Conservation (phyloP, 1,284 basidiomycete species). For the Cutaneotrichosporon cavernicola region DNA sequence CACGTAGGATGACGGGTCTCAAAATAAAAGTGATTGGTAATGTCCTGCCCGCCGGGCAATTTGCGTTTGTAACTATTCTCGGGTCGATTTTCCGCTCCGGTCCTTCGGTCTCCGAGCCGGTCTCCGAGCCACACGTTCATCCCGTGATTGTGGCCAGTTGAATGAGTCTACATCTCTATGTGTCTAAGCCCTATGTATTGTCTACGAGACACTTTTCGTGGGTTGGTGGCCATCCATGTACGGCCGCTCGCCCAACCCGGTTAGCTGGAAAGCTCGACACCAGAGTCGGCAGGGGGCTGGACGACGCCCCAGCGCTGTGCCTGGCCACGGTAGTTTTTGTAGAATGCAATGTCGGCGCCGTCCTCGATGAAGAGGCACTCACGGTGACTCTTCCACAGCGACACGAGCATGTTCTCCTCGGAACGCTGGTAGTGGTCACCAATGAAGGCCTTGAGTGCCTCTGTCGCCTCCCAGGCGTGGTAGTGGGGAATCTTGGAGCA, state of each 20-base stretch:
- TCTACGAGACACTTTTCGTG: neutral
- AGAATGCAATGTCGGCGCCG: constrained; percentile 81
- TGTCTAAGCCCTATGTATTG: neutral
- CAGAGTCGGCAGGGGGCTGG: constrained; percentile 70
- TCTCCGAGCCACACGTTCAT: neutral
- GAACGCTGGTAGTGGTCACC: constrained; percentile 58
- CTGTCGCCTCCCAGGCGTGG: constrained; percentile 78
- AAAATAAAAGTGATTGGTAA: no score
- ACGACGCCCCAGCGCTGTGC: constrained; percentile 65
- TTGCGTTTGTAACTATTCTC: no score
- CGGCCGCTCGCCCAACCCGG: neutral
- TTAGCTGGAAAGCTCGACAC: constrained; percentile 60
- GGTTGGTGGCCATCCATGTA: neutral
- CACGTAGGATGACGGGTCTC: no score
- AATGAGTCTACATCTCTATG: constrained; percentile 9
- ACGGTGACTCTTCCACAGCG: constrained; percentile 57
- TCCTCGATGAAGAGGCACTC: constrained; percentile 77
- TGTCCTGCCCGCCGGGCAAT: no score
- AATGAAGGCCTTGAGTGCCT: constrained; percentile 79
- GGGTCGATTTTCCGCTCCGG: neutral
- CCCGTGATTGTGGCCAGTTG: constrained; percentile 18
- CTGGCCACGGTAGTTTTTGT: constrained; percentile 79
- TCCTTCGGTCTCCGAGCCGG: neutral
- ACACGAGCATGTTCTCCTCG: constrained; percentile 58
- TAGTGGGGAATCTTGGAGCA: constrained; percentile 91